Evolutionary conservation across 2,329 filamentous ascomycete species (phyloP).

Genomic region (Fusarium sambucinum): DNA sequence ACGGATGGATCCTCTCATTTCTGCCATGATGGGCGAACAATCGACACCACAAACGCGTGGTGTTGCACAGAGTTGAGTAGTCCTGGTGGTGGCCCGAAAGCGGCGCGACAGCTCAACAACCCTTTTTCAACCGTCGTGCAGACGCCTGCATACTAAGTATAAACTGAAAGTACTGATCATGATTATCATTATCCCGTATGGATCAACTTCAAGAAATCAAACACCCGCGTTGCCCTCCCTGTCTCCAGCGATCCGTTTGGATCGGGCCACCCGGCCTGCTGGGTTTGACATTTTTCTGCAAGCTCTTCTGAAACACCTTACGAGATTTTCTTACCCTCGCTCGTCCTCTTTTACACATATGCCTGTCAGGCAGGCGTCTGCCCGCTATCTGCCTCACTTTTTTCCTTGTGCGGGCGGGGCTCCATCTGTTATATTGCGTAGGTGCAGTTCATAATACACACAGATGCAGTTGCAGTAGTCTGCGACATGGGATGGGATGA

Average conservation of each 20-base stretch:
- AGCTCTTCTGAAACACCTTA: slow-evolving; percentile 39
- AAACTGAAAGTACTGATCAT: not conserved
- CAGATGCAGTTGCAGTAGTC: slow-evolving; percentile 24
- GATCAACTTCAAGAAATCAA: not conserved
- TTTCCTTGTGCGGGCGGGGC: slow-evolving; percentile 11
- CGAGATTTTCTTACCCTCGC: slow-evolving; percentile 17
- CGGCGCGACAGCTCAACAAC: slow-evolving; percentile 15
- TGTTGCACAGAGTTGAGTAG: slow-evolving; percentile 11
- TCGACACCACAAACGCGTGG: slow-evolving; percentile 8
- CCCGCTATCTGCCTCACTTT: slow-evolving; percentile 25
- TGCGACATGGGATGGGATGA: slow-evolving; percentile 21
- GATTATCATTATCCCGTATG: not conserved
- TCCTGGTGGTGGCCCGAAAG: slow-evolving; percentile 20
- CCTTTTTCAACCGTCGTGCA: slow-evolving; percentile 35
- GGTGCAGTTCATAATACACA: slow-evolving; percentile 7
- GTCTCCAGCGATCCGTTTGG: slow-evolving; percentile 34
- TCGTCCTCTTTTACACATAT: slow-evolving; percentile 6
- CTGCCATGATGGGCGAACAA: slow-evolving; percentile 24
- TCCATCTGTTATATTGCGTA: slow-evolving; percentile 42
- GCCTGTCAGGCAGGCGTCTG: slow-evolving; percentile 7
- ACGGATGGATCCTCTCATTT: slow-evolving; percentile 50
- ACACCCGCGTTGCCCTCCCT: slow-evolving; percentile 29
- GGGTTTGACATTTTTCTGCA: slow-evolving; percentile 29
- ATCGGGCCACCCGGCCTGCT: slow-evolving; percentile 39
- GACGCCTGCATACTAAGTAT: slow-evolving; percentile 13